These are phyloP conservation scores for Phyllachora maydis DNA, from an alignment of 2,329 filamentous ascomycete genomes.

Conservation along the genomic window DNA sequence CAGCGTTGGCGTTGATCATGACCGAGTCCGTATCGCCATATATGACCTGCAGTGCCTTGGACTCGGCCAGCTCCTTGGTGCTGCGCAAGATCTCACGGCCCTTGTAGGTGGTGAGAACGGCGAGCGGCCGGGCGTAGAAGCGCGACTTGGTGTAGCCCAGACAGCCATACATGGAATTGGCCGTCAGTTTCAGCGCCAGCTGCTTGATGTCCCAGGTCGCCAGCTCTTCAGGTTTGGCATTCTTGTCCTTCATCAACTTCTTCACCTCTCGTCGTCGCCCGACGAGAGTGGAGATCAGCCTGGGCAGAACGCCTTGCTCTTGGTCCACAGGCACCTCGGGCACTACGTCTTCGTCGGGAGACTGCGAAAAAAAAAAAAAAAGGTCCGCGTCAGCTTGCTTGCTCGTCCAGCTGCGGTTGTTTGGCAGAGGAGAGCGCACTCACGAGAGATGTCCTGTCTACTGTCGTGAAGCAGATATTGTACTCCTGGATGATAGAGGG, in stretches of 20 bases:
- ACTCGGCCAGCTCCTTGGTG: slow-evolving; percentile 90
- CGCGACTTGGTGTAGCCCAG: slow-evolving; percentile 91
- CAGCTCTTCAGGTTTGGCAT: slow-evolving; percentile 65
- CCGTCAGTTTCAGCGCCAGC: slow-evolving; percentile 85
- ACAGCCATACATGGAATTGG: slow-evolving; percentile 99
- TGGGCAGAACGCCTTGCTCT: slow-evolving; percentile 68
- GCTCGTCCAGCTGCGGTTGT: not conserved
- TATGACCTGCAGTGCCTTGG: slow-evolving; percentile 78
- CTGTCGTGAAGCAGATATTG: slow-evolving; percentile 98
- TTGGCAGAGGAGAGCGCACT: too few species aligned
- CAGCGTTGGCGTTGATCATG: slow-evolving; percentile 98
- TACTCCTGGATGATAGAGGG: slow-evolving; percentile 98
- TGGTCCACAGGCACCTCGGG: slow-evolving; percentile 68
- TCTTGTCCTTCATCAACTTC: slow-evolving; percentile 88
- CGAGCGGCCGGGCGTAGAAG: slow-evolving; percentile 88
- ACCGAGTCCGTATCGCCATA: slow-evolving; percentile 98
- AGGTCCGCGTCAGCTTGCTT: slow-evolving; percentile 11
- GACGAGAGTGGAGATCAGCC: slow-evolving; percentile 81
- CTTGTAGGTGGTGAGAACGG: slow-evolving; percentile 91
- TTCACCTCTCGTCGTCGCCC: slow-evolving; percentile 81
- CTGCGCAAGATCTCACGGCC: slow-evolving; percentile 91
- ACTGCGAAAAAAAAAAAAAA: too few species aligned
- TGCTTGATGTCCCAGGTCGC: slow-evolving; percentile 98
- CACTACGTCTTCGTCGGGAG: slow-evolving; percentile 68
- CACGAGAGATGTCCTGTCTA: slow-evolving; percentile 57